A percentile compares a stretch with the other conserved stretches of the same genome.
Conservation (phyloP, 768 basidiomycete genomes). For the Collybia sp. region DNA sequence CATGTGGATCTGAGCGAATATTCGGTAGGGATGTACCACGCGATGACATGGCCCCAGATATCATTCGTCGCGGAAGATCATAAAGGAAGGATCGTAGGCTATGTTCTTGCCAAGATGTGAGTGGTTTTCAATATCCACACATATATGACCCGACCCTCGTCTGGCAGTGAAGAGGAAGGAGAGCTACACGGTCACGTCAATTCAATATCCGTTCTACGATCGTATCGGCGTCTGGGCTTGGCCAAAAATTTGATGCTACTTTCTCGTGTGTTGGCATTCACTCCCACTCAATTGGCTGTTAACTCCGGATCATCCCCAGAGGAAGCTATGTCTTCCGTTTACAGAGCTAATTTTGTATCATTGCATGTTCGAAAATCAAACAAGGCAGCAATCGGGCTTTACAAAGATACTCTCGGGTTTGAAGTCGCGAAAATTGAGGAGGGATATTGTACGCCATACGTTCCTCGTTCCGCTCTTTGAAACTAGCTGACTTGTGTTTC, state of each 20-base stretch:
- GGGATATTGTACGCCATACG: constrained; percentile 72
- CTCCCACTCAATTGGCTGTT: neutral
- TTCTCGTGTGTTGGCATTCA: constrained; percentile 59
- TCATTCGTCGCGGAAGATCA: constrained; percentile 92
- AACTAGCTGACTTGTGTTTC: constrained; percentile 2
- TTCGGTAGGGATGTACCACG: constrained; percentile 77
- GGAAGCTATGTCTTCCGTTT: constrained; percentile 87
- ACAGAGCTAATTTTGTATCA: constrained; percentile 79
- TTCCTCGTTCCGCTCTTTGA: neutral
- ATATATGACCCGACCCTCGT: neutral
- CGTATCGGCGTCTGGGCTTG: constrained; percentile 86
- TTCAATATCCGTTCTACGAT: constrained; percentile 90
- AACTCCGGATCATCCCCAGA: constrained; percentile 41
- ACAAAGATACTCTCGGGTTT: constrained; percentile 88
- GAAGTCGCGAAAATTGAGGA: constrained; percentile 81
- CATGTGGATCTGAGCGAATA: neutral
- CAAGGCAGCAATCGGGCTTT: constrained; percentile 83
- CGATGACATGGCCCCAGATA: constrained; percentile 88
- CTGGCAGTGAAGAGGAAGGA: constrained; percentile 40
- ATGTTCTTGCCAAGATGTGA: constrained; percentile 94
- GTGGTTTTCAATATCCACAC: constrained; percentile 12
- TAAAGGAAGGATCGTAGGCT: constrained; percentile 87
- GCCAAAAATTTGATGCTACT: constrained; percentile 94
- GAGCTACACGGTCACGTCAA: constrained; percentile 89
- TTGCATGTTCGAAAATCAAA: constrained; percentile 96